Conservation (phyloP, 345 rosid genomes). For the Bruguiera parviflora region DNA sequence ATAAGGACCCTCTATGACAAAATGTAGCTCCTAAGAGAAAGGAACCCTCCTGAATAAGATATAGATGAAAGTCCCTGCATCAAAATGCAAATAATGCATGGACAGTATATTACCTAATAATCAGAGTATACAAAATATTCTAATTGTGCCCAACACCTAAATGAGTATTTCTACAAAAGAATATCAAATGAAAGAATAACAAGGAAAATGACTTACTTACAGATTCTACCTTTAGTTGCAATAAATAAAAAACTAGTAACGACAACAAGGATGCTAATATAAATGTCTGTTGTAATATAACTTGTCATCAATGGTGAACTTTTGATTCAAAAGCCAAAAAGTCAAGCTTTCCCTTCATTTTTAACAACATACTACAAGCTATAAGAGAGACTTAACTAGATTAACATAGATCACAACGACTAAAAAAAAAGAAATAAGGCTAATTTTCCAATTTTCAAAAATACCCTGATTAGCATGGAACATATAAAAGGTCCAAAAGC, state of each 20-base stretch:
- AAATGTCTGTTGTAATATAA: constrained; percentile 66
- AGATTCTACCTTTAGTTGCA: constrained; percentile 66
- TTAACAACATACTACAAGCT: neutral
- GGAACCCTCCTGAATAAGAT: constrained; percentile 30
- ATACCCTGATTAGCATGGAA: neutral
- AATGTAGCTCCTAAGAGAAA: neutral
- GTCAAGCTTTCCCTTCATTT: neutral
- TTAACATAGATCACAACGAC: neutral
- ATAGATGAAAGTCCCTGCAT: constrained; percentile 19
- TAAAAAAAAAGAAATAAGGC: neutral
- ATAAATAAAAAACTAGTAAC: constrained; percentile 31
- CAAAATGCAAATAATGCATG: neutral
- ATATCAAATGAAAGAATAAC: neutral
- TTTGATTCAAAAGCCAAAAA: neutral
- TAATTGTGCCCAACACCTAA: neutral
- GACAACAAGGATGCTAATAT: constrained; percentile 31
- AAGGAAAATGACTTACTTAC: constrained; percentile 29
- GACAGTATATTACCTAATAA: neutral
- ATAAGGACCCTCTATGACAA: too few species aligned
- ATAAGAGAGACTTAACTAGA: neutral
- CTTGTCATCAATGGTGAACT: constrained; percentile 35
- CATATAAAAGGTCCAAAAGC: neutral
- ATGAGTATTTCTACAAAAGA: neutral
- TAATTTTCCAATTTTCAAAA: too few species aligned
- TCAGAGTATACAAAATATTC: neutral